phyloP scores from a whole-genome alignment of 2,329 filamentous ascomycete species.

The Trichoderma aggressivum region DNA sequence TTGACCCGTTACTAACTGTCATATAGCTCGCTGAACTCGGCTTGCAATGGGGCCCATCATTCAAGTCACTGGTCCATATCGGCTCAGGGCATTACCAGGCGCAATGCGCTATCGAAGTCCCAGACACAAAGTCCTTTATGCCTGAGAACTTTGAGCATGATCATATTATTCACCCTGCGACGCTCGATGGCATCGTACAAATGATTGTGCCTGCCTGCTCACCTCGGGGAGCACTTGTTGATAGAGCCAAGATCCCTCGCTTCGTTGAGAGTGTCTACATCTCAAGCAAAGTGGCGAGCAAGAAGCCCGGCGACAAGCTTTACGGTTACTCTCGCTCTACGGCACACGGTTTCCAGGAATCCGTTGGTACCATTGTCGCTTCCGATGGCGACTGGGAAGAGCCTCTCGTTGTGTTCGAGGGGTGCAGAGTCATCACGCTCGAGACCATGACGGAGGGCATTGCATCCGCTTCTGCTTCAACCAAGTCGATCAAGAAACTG shows the following conservation, averaged over 20 bases:
- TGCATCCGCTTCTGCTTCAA: background rate
- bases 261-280: background rate
- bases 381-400: background rate
- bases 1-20: background rate
- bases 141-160: background rate
- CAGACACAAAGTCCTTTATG: background rate
- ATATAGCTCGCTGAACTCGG: background rate
- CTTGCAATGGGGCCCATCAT: background rate
- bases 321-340: background rate
- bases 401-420: background rate
- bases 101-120: background rate
- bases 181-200: background rate
- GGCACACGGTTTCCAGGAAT: background rate
- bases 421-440: background rate
- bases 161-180: background rate
- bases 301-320: background rate
- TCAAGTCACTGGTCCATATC: background rate
- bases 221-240: background rate
- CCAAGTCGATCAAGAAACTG: background rate
- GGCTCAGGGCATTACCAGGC: background rate
- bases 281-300: background rate
- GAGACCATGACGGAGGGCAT: background rate
- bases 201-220: background rate
- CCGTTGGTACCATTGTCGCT: background rate
- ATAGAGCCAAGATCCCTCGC: background rate